These are phyloP conservation scores for Ilex aquifolium DNA, from an alignment of 257 asterid species.

Conservation along the genomic window DNA sequence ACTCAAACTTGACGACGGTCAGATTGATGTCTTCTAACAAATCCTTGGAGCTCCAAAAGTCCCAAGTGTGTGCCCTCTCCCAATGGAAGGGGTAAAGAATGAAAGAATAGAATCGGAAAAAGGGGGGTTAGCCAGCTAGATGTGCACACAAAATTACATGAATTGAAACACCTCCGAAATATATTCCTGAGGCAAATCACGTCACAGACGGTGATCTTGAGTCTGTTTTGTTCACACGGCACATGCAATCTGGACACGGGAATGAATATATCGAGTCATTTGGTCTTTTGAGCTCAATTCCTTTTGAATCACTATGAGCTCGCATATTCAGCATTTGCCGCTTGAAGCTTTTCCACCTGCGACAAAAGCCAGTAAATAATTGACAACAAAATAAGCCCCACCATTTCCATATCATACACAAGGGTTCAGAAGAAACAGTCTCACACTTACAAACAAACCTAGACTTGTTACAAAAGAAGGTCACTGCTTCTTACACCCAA, in stretches of 20 bases:
- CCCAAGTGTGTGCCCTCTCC: not conserved
- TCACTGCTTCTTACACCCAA: no score
- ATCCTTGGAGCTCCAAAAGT: slow-evolving; percentile 6
- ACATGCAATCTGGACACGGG: slow-evolving; percentile 99
- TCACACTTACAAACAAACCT: not conserved
- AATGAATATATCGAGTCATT: slow-evolving; percentile 77
- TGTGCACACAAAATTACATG: slow-evolving; percentile 2
- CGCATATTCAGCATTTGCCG: slow-evolving; percentile 81
- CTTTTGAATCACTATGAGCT: slow-evolving; percentile 80
- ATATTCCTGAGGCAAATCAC: slow-evolving; percentile 1
- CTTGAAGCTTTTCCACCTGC: slow-evolving; percentile 93
- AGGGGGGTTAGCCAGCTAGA: slow-evolving; percentile 8
- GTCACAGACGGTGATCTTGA: slow-evolving; percentile 10
- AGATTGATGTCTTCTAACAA: not conserved
- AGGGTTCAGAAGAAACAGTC: no score
- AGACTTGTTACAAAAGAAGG: no score
- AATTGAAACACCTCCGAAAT: not conserved
- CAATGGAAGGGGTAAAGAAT: slow-evolving; percentile 6
- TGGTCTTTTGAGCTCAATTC: slow-evolving; percentile 76
- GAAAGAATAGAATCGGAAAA: slow-evolving; percentile 13
- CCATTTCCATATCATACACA: not conserved
- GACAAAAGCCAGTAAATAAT: slow-evolving; percentile 12
- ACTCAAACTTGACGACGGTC: not conserved
- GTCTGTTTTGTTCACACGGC: slow-evolving; percentile 48
- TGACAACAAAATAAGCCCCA: not conserved